Evolutionary conservation across 805 yeast species (phyloP).

Genomic region (Myxozyma kluyveri): DNA sequence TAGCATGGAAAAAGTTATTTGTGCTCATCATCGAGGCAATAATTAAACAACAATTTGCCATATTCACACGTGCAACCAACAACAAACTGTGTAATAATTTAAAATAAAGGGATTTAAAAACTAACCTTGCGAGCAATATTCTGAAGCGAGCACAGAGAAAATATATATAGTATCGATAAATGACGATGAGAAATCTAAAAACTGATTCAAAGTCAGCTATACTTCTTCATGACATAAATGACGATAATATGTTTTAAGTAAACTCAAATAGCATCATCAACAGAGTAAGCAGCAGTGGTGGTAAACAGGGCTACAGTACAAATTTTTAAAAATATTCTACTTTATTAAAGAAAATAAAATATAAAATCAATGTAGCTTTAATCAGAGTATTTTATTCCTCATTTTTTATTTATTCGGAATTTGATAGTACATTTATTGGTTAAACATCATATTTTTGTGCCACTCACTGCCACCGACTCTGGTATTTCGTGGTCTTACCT

Average conservation of each 20-base stretch:
- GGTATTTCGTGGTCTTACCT: no score
- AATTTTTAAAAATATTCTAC: background rate
- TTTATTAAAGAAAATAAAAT: background rate
- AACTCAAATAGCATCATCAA: background rate
- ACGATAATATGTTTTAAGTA: background rate
- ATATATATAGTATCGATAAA: no score
- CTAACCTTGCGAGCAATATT: no score
- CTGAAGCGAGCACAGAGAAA: no score
- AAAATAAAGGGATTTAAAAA: no score
- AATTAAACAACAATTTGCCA: no score
- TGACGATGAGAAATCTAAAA: no score
- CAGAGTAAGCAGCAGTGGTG: background rate
- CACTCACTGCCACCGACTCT: background rate
- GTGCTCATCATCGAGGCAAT: conserved; percentile 20
- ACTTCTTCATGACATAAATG: background rate
- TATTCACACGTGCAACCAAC: no score
- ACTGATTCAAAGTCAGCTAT: no score
- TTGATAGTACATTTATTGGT: conserved; percentile 24
- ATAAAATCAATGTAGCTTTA: background rate
- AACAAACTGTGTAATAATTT: no score
- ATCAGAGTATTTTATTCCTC: conserved; percentile 3
- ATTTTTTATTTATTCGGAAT: conserved; percentile 12
- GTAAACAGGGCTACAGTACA: background rate
- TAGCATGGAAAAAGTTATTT: conserved; percentile 30
- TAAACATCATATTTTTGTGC: conserved; percentile 3